Base-by-base conservation (phyloP, 164 flowering plant species). In the Echeveria elegans region DNA sequence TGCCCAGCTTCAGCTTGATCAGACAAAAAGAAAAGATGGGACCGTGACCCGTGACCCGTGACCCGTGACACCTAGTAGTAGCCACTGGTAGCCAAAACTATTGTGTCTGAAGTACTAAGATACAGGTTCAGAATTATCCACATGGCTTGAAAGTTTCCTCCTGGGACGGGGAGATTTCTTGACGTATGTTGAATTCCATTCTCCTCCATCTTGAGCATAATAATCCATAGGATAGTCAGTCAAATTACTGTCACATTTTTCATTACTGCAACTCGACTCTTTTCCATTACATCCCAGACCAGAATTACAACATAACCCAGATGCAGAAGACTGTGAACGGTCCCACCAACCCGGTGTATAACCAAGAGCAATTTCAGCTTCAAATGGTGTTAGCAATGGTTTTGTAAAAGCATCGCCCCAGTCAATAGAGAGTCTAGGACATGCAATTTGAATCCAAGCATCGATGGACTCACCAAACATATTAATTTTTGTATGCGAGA, bases 361-460 rank as follows among this genome's bases (percentile, higher is more conserved):
- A 38, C 90, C 99, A 16, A 94, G 88, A 11, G 96, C 86, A 75
- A 91, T 88, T 73, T 94, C 99, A 0, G 96, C 97, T 80, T 94
- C 99, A 73, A 89, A 94, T 5, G 99, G 75, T 9, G 87, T 94
- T 76, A 94, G 71, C 61, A 94, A 71, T 0, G 99, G 99, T 79
- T 85, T 91, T 28, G 0, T 43, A 75, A 89, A 94, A 0, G 96
- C 95, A 69, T 94, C 99, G 0, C 99, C 97, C 99, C 99, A 94
- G 69, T 91, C 99, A 74, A 94, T 91, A 0, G 99, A 94, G 16
- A 91, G 82, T 64, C 97, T 70, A 12, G 99, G 99, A 65, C 99
- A 94, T 23, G 97, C 99, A 70, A 94, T 86, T 70, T 94, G 99
- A 64, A 94, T 76, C 99, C 99, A 94, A 72, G 97, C 99, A 82